A percentile compares a stretch with the other conserved stretches of the same genome.
Conservation (phyloP, 129 eudicot genomes). For the Helianthus tuberosus region DNA sequence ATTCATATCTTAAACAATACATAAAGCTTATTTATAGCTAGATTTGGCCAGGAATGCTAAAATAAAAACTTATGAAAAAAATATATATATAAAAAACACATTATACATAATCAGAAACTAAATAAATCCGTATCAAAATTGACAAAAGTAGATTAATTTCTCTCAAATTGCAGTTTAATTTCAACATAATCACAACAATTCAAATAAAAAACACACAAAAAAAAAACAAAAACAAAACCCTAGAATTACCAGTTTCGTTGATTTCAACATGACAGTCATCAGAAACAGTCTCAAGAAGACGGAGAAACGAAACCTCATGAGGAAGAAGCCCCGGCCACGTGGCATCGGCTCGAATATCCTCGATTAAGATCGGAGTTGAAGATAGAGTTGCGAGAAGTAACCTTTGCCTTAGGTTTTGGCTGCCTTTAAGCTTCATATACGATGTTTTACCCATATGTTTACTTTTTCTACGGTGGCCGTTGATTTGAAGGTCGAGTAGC, state of each 20-base stretch:
- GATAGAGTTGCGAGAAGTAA: constrained; percentile 70
- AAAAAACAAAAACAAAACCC: not conserved
- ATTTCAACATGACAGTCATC: constrained; percentile 83
- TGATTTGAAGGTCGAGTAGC: not conserved
- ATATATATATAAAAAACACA: too few relatives aligned
- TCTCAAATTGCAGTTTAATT: not conserved
- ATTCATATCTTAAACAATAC: too few relatives aligned
- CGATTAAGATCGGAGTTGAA: constrained; percentile 75
- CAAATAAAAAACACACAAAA: not conserved
- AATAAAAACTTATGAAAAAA: too few relatives aligned
- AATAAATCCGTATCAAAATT: not conserved
- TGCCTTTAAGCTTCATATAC: constrained; percentile 73
- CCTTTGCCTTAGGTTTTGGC: constrained; percentile 68
- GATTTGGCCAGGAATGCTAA: too few relatives aligned
- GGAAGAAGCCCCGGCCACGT: constrained; percentile 82
- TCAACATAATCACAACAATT: not conserved
- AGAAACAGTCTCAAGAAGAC: constrained; percentile 68
- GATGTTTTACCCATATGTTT: constrained; percentile 54
- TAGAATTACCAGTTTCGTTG: constrained; percentile 76
- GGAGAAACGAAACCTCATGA: constrained; percentile 80
- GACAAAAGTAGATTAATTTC: not conserved
- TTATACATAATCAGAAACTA: too few relatives aligned
- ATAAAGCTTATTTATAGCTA: too few relatives aligned
- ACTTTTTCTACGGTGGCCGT: constrained; percentile 9
- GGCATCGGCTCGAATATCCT: constrained; percentile 79